Percentiles rank a stretch among this genome's conserved stretches.
Conservation (phyloP, 371 early-diverging fungal species). For the Rhizopus sp. region DNA sequence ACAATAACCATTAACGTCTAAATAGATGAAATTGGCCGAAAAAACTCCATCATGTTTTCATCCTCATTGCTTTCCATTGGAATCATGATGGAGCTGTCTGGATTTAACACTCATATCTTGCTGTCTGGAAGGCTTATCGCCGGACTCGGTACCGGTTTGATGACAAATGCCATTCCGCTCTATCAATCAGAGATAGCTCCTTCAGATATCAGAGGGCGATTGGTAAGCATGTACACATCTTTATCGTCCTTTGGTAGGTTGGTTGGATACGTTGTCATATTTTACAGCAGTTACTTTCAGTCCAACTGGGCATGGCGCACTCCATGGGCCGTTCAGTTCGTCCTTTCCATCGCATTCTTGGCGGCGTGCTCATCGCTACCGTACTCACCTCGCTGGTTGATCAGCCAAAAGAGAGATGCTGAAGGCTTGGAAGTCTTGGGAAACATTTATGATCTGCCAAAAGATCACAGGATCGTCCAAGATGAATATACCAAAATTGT, state of each 20-base stretch:
- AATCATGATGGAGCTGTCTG: slow-evolving; percentile 35
- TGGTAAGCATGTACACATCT: slow-evolving; percentile 41
- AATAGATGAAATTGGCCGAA: slow-evolving; percentile 43
- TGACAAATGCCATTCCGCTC: slow-evolving; percentile 41
- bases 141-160: slow-evolving; percentile 47
- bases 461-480: slow-evolving; percentile 31
- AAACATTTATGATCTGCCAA: slow-evolving; percentile 29
- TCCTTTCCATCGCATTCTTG: slow-evolving; percentile 19
- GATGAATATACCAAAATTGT: slow-evolving; percentile 35
- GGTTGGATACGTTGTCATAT: slow-evolving; percentile 44
- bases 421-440: slow-evolving; percentile 42
- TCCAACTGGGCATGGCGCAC: slow-evolving; percentile 41
- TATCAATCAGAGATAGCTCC: slow-evolving; percentile 71
- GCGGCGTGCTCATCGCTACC: slow-evolving; percentile 32
- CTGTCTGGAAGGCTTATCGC: slow-evolving; percentile 34
- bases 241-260: slow-evolving; percentile 42
- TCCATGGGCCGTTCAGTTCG: slow-evolving; percentile 38
- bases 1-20: neutral
- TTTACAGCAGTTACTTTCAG: slow-evolving; percentile 32
- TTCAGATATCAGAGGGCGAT: slow-evolving; percentile 52
- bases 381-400: slow-evolving; percentile 61
- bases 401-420: slow-evolving; percentile 37
- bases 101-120: slow-evolving; percentile 26
- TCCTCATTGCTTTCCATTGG: slow-evolving; percentile 31
- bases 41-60: slow-evolving; percentile 31